phyloP scores from a whole-genome alignment of 176 grass and related monocot species.

The Urochloa ruziziensis region DNA sequence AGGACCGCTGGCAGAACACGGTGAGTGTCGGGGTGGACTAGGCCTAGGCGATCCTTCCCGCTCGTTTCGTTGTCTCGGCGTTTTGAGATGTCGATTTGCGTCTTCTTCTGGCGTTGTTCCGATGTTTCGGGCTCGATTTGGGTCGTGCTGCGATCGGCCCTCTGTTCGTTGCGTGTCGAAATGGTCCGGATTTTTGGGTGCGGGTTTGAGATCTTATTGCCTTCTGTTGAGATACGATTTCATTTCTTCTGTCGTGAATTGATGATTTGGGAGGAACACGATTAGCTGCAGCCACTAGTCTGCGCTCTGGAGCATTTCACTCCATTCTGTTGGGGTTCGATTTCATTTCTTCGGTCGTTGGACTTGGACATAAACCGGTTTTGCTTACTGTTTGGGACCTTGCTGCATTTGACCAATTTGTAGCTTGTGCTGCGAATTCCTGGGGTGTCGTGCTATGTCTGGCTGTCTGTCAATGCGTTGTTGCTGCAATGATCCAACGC shows the following conservation, averaged over 20 bases:
- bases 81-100: background rate
- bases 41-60: no score
- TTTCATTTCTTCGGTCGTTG: background rate
- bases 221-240: background rate
- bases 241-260: background rate
- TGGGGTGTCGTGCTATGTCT: background rate
- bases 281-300: background rate
- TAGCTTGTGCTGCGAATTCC: background rate
- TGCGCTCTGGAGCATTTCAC: background rate
- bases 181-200: background rate
- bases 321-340: background rate
- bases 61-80: background rate
- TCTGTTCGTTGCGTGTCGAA: background rate
- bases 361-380: background rate
- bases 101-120: background rate
- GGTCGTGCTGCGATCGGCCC: background rate
- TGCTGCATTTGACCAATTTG: background rate
- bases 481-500: background rate
- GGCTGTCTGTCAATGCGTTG: background rate
- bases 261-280: background rate
- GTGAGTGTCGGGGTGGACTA: constrained; percentile 21
- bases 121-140: background rate
- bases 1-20: constrained; percentile 98
- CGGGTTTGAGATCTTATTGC: background rate
- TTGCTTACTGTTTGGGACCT: background rate